Evolutionary conservation across 768 basidiomycete genomes (phyloP), one percentile per base, ranked within the genome.

Genomic region (Udeniomyces megalosporus): DNA sequence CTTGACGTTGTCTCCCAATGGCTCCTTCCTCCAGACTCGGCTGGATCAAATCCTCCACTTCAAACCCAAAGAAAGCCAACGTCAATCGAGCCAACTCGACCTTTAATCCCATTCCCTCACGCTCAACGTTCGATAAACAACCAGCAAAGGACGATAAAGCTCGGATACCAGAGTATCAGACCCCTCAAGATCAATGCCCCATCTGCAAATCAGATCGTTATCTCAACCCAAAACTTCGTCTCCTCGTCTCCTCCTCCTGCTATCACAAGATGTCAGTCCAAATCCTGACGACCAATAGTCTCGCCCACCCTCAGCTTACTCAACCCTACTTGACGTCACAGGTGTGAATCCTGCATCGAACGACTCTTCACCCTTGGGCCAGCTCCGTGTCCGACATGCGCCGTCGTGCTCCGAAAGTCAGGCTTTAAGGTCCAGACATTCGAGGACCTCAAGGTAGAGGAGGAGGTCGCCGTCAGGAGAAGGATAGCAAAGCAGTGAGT

Each of bases 291-390:
- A 22, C 12, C n/a, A 42, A 15, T 44, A 20, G 35, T 46, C 26
- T 38, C 6, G n/a, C 45, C 20, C 38, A 22, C 54, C n/a, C 46
- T 29, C 52, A 42, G 15, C 10, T 15, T 26, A 4, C 31, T 38
- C 42, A 5, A 12, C 55, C 15, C n/a, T 26, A 32, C 53, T 31
- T 34, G 42, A 34, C 22, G 47, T 53, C n/a, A n/a, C 65, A 93
- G 91, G 88, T 97, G 95, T 76, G 93, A 97, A 77, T 89, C 88
- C 1, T 99, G 95, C 73, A 95, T 99, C 69, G 95, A 97, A 74
- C 82, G 92, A 8, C 74, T 96, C 45, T 99, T 93, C 74, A 93
- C 91, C 1, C 80, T 96, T 4, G 92, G 93, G 2, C 92, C 95
- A 2, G 91, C 90, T 2, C 89, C 89, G 3, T 97, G 95, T 78